phyloP scores from a whole-genome alignment of 495 filamentous ascomycete genomes.

The Penicillium flavigenum region DNA sequence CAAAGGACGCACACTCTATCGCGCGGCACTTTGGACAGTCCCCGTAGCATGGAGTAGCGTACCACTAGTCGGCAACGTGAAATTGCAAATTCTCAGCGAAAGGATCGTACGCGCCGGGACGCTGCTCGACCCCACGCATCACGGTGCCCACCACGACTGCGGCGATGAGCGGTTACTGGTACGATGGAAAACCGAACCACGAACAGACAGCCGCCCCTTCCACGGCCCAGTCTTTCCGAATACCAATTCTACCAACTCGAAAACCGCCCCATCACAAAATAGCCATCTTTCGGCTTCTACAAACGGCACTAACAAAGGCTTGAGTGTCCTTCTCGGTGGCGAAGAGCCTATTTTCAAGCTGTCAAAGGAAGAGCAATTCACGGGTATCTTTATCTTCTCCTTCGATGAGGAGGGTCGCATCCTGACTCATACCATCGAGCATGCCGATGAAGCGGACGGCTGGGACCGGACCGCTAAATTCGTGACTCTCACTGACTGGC shows the following conservation, averaged over 20 bases:
- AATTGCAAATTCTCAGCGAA: conserved; percentile 81
- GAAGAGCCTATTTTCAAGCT: conserved; percentile 73
- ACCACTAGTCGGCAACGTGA: conserved; percentile 84
- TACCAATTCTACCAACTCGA: background rate
- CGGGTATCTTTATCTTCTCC: conserved; percentile 87
- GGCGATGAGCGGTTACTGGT: conserved; percentile 79
- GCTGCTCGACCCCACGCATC: conserved; percentile 32
- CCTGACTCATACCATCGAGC: conserved; percentile 86
- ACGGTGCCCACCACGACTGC: conserved; percentile 35
- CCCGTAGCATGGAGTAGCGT: conserved; percentile 94
- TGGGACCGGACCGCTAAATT: conserved; percentile 71
- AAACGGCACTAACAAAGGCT: conserved; percentile 37
- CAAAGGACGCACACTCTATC: conserved; percentile 83
- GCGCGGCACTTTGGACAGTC: conserved; percentile 90
- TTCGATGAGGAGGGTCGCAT: conserved; percentile 90
- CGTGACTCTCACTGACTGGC: conserved; percentile 84
- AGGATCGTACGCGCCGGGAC: conserved; percentile 66
- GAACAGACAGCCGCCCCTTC: conserved; percentile 34
- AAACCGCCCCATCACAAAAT: conserved; percentile 3
- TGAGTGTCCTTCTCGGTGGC: conserved; percentile 50
- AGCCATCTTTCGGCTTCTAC: conserved; percentile 26
- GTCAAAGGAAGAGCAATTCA: conserved; percentile 55
- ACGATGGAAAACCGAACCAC: conserved; percentile 70
- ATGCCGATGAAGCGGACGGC: conserved; percentile 74
- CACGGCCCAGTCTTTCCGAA: conserved; percentile 13